Evolutionary conservation across 805 yeast species (phyloP).

Genomic region (Kodamaea jinghongensis): DNA sequence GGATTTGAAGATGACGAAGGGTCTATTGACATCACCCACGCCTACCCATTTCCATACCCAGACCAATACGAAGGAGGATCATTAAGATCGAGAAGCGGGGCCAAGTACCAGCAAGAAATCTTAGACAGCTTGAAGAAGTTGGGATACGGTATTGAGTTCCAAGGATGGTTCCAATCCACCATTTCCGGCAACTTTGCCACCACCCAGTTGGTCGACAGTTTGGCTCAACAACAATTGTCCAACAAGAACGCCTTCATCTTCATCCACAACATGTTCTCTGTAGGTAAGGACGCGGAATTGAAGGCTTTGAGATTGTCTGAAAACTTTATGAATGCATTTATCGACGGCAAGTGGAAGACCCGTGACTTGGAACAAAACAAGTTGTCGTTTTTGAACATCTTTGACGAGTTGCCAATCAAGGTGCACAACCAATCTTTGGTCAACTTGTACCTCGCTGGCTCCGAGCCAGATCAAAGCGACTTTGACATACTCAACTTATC

Average conservation of each 20-base stretch:
- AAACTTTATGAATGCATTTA: conserved; percentile 53
- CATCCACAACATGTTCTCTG: conserved; percentile 69
- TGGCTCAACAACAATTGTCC: conserved; percentile 60
- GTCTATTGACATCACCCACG: conserved; percentile 51
- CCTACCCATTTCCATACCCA: conserved; percentile 66
- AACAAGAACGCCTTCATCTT: conserved; percentile 56
- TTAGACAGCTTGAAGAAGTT: conserved; percentile 58
- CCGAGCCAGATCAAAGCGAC: conserved; percentile 23
- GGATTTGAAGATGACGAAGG: conserved; percentile 66
- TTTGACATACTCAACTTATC: conserved; percentile 41
- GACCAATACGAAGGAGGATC: conserved; percentile 66
- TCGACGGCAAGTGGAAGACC: conserved; percentile 62
- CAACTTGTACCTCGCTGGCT: conserved; percentile 47
- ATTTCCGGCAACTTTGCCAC: conserved; percentile 68
- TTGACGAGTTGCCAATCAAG: conserved; percentile 67
- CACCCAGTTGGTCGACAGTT: conserved; percentile 62
- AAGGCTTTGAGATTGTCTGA: conserved; percentile 68
- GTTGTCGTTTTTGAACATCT: conserved; percentile 61
- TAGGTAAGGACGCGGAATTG: conserved; percentile 62
- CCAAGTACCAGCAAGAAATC: conserved; percentile 66
- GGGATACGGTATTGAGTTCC: conserved; percentile 64
- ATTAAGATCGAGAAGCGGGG: conserved; percentile 58
- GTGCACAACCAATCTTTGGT: conserved; percentile 69
- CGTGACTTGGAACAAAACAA: conserved; percentile 59
- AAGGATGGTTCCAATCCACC: conserved; percentile 81